These are phyloP conservation scores for Rubia peregrina DNA, from an alignment of 305 asterid genomes.

Conservation along the genomic window DNA sequence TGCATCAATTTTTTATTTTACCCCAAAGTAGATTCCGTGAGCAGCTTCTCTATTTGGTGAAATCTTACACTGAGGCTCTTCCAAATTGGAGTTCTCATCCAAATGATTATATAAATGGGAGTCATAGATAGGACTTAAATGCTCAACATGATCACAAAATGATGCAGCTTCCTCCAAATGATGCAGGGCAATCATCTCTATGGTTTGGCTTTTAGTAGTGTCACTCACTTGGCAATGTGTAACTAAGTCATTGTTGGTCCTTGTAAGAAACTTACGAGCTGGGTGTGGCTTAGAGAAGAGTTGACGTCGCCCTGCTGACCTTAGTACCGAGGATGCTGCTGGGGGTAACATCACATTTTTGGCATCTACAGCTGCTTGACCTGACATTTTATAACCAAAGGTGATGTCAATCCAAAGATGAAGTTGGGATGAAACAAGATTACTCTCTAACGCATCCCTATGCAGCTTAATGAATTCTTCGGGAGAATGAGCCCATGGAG, in stretches of 20 bases:
- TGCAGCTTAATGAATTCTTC: slow-evolving; percentile 85
- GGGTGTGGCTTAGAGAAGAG: slow-evolving; percentile 88
- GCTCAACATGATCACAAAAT: slow-evolving; percentile 69
- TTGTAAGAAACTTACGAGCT: slow-evolving; percentile 43
- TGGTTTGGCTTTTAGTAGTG: slow-evolving; percentile 22
- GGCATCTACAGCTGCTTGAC: slow-evolving; percentile 84
- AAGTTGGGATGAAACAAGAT: slow-evolving; percentile 60
- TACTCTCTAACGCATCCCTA: slow-evolving; percentile 75
- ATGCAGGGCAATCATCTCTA: slow-evolving; percentile 37
- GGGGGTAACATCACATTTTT: slow-evolving; percentile 91
- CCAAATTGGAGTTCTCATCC: slow-evolving; percentile 30
- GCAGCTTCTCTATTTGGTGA: slow-evolving; percentile 30
- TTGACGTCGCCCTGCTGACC: slow-evolving; percentile 86
- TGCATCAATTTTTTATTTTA: slow-evolving; percentile 37
- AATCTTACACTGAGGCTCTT: slow-evolving; percentile 29
- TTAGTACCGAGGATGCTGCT: slow-evolving; percentile 44
- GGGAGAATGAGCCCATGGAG: slow-evolving; percentile 85
- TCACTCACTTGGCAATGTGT: slow-evolving; percentile 17
- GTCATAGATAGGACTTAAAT: slow-evolving; percentile 56
- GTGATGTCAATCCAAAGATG: slow-evolving; percentile 96
- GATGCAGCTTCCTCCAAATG: slow-evolving; percentile 67
- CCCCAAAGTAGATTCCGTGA: slow-evolving; percentile 19
- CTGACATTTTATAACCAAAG: slow-evolving; percentile 93
- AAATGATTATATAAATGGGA: slow-evolving; percentile 28
- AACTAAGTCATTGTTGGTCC: slow-evolving; percentile 24